phyloP scores from a whole-genome alignment of 2,329 filamentous ascomycete species.

The Xylariaceae sp. region DNA sequence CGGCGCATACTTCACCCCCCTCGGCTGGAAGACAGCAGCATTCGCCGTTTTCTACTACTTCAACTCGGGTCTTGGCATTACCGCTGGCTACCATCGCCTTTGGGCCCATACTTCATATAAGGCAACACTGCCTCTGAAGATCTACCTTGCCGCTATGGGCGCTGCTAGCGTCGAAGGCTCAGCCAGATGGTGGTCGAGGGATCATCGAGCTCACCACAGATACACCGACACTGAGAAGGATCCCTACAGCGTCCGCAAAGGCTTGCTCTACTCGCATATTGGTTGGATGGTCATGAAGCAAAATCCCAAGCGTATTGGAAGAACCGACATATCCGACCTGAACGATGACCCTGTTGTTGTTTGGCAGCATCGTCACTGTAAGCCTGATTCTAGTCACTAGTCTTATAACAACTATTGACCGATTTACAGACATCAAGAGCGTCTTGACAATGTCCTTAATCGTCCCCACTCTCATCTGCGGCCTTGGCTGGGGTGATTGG shows the following conservation, averaged over 20 bases:
- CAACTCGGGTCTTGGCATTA: slow-evolving; percentile 46
- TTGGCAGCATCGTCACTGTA: slow-evolving; percentile 55
- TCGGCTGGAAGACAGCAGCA: slow-evolving; percentile 40
- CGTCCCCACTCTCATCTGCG: slow-evolving; percentile 55
- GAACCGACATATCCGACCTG: slow-evolving; percentile 57
- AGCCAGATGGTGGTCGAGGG: slow-evolving; percentile 57
- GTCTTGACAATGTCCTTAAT: slow-evolving; percentile 55
- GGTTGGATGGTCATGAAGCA: slow-evolving; percentile 63
- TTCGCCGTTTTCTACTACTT: slow-evolving; percentile 54
- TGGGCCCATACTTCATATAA: slow-evolving; percentile 56
- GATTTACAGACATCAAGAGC: slow-evolving; percentile 48
- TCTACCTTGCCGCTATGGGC: slow-evolving; percentile 56
- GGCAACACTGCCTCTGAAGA: slow-evolving; percentile 50
- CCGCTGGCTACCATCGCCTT: slow-evolving; percentile 48
- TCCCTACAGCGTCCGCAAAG: slow-evolving; percentile 60
- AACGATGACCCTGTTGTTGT: slow-evolving; percentile 58
- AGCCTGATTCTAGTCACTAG: not conserved
- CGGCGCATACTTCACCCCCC: slow-evolving; percentile 78
- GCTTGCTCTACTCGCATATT: slow-evolving; percentile 56
- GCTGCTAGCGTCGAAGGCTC: slow-evolving; percentile 57
- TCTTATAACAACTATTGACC: slow-evolving; percentile 1
- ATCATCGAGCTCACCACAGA: slow-evolving; percentile 58
- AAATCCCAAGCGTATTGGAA: slow-evolving; percentile 59
- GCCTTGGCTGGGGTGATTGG: slow-evolving; percentile 57
- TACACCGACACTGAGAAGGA: slow-evolving; percentile 61